Evolutionary conservation across 2,329 filamentous ascomycete species (phyloP).

Genomic region (Ustulina deusta): DNA sequence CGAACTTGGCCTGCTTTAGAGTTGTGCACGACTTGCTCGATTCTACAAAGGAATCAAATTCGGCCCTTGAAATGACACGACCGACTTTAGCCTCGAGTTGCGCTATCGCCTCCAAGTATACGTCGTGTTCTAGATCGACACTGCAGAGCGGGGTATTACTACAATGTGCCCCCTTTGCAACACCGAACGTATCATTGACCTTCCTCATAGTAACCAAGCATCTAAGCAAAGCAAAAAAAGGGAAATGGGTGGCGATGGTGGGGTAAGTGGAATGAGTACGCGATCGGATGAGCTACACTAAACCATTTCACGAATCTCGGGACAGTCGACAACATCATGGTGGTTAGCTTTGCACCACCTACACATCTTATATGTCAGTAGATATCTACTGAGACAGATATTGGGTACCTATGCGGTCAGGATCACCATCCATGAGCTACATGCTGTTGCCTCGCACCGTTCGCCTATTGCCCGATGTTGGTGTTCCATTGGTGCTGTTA

Average conservation of each 20-base stretch:
- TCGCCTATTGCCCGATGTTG: not conserved
- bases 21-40: not conserved
- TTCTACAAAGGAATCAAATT: not conserved
- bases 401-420: not conserved
- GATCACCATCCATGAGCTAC: not conserved
- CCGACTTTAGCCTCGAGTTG: conserved; percentile 1
- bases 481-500: not conserved
- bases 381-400: not conserved
- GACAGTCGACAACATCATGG: not conserved
- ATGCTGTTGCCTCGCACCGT: not conserved
- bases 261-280: not conserved
- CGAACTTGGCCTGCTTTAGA: not conserved
- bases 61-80: not conserved
- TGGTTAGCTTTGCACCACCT: not conserved
- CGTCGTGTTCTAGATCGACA: not conserved
- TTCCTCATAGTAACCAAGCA: not conserved
- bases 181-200: not conserved
- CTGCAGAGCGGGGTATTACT: not conserved
- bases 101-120: not conserved
- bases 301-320: not conserved
- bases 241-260: not conserved
- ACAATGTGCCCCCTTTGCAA: not conserved
- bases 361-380: not conserved
- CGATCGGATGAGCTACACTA: not conserved
- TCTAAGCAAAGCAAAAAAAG: not conserved